These are phyloP conservation scores for Tricholoma terreum DNA, from an alignment of 768 basidiomycete genomes.

Conservation along the genomic window DNA sequence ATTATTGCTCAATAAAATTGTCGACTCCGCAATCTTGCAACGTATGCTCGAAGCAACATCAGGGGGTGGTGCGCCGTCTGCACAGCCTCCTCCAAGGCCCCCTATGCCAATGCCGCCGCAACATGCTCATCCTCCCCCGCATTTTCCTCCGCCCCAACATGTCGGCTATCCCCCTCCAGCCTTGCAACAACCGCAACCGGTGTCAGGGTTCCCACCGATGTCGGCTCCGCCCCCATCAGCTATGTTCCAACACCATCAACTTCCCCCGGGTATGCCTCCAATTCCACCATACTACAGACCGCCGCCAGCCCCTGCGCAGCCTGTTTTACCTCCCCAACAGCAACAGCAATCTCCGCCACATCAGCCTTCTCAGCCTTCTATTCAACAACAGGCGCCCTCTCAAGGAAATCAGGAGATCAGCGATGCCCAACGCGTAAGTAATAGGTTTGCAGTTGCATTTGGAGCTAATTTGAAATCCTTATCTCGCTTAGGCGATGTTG, in stretches of 20 bases:
- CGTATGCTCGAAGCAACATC: conserved; percentile 52
- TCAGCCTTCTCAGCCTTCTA: conserved; percentile 22
- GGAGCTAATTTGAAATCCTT: conserved; percentile 2
- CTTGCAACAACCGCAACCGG: conserved; percentile 30
- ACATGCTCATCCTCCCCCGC: conserved; percentile 24
- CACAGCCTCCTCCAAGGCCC: conserved; percentile 19
- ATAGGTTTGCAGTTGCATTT: conserved; percentile 11
- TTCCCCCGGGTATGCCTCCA: conserved; percentile 28
- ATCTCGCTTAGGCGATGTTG: conserved; percentile 62
- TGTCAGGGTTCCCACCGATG: conserved; percentile 28
- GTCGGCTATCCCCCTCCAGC: conserved; percentile 30
- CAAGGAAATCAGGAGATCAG: conserved; percentile 40
- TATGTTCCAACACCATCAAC: conserved; percentile 30
- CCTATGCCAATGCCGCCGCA: conserved; percentile 35
- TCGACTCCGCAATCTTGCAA: conserved; percentile 82
- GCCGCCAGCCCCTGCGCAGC: conserved; percentile 27
- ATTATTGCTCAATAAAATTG: conserved; percentile 88
- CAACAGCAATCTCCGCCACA: conserved; percentile 26
- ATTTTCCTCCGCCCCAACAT: conserved; percentile 26
- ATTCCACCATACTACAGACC: conserved; percentile 35
- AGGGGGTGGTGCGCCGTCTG: conserved; percentile 11
- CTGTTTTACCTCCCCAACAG: conserved; percentile 23
- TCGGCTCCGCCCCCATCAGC: conserved; percentile 28
- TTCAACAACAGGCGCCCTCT: conserved; percentile 27
- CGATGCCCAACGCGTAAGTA: conserved; percentile 46